Evolutionary conservation across 306 rosid genomes (phyloP).

Genomic region (Gynostemma pentaphyllum): DNA sequence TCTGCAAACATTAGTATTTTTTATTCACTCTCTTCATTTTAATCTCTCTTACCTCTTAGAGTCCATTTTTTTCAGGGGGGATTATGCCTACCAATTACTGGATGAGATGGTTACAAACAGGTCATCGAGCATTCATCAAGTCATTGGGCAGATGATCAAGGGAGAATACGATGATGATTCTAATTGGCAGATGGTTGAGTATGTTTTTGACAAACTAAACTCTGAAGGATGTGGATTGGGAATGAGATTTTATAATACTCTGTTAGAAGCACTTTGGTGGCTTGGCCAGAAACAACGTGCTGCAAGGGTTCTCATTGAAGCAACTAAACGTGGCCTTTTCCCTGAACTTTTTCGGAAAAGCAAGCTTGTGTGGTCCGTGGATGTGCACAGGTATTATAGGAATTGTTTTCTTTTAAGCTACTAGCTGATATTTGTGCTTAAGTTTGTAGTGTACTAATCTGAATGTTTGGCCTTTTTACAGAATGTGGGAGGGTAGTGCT

Average conservation of each 20-base stretch:
- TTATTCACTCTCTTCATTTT: not conserved
- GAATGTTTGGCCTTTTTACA: constrained; percentile 23
- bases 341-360: constrained; percentile 80
- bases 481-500: constrained; percentile 95
- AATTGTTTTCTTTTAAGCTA: constrained; percentile 9
- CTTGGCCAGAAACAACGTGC: constrained; percentile 86
- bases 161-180: constrained; percentile 90
- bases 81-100: constrained; percentile 59
- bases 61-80: constrained; percentile 48
- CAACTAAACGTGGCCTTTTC: constrained; percentile 73
- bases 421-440: not conserved
- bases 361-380: constrained; percentile 76
- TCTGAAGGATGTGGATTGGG: constrained; percentile 80
- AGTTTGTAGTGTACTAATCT: not conserved
- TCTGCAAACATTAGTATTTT: not conserved
- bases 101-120: constrained; percentile 61
- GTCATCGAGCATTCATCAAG: constrained; percentile 80
- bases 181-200: constrained; percentile 98
- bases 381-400: constrained; percentile 69
- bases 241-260: constrained; percentile 73
- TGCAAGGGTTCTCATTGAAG: constrained; percentile 82
- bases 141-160: constrained; percentile 82
- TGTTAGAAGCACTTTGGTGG: constrained; percentile 96
- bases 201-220: constrained; percentile 84
- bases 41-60: constrained; percentile 18